Base-by-base conservation (phyloP, 768 basidiomycete genomes). In the Russula griseocarnosa region DNA sequence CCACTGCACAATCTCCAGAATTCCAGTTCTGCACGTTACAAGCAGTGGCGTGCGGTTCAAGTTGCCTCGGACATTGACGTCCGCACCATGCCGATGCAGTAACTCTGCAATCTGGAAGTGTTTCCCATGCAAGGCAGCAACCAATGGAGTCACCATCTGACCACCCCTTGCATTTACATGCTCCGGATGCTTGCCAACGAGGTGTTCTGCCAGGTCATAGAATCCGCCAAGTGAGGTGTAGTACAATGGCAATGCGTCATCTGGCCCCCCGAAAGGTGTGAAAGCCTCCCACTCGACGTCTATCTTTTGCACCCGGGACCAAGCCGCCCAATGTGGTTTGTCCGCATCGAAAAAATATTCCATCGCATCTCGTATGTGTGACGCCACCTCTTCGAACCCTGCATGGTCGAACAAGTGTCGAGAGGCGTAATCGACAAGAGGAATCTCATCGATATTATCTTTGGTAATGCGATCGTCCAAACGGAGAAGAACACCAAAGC, bases 401-500 rank as follows among this genome's bases (percentile, higher is more conserved):
- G 54, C 54, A 62, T 62, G 61, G 34, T 47, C 44, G 5, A 42
- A 38, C 61, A 54, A 62, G 52, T 62, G 34, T 9, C 14, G 44
- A 10, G 26, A 28, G 2, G 28, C 46, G n/a, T 64, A 47, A 14
- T 20, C 18, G 20, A 20, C 6, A 38, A 62, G 54, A 20, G 61
- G 63, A 20, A 34, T 49, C 18, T n/a, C 16, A 10, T 1, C 9
- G 46, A 13, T 4, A 11, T 50, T 7, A 1, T 10, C 3, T 13
- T 7, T 0, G 16, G 20, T 5, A 49, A 20, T 9, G 14, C 8
- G 18, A 49, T 55, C 28, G 20, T 44, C 62, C 32, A 59, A 34
- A 6, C 32, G 32, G 36, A 63, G 49, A 3, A 63, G 47, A 22
- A 58, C 28, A 0, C 38, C 28, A 13, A 63, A 40, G 26, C 57